Conservation (phyloP, 192 early-diverging fungal species). For the Umbelopsis sp. region DNA sequence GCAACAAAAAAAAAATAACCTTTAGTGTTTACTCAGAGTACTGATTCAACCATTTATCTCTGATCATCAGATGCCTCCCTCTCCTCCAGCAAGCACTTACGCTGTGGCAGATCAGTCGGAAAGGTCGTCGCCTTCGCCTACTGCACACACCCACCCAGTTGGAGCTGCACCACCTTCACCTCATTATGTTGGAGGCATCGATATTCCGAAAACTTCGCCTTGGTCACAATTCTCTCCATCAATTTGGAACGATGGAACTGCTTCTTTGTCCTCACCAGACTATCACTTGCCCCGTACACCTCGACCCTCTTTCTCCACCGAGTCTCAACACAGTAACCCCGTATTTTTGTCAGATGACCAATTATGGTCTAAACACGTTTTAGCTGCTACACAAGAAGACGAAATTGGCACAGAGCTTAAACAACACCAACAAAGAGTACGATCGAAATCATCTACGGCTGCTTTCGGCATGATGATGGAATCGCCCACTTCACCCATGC, state of each 20-base stretch:
- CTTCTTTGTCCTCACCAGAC: conserved; percentile 1
- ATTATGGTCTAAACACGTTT: conserved; percentile 18
- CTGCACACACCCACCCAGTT: conserved; percentile 12
- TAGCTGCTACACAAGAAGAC: conserved; percentile 11
- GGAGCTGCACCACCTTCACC: not conserved
- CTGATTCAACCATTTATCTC: not conserved
- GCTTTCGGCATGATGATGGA: conserved; percentile 15
- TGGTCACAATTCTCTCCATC: conserved; percentile 15
- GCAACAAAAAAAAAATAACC: not conserved
- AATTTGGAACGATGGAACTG: conserved; percentile 3
- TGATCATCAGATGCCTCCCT: conserved; percentile 4
- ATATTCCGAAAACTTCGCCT: conserved; percentile 8
- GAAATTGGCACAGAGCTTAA: not conserved
- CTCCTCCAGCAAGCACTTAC: conserved; percentile 7
- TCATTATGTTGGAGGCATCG: conserved; percentile 10
- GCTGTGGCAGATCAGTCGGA: conserved; percentile 13
- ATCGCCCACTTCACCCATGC: not conserved
- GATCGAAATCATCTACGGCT: conserved; percentile 11
- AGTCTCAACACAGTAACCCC: conserved; percentile 1
- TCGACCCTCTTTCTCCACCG: conserved; percentile 7
- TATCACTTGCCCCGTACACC: conserved; percentile 17
- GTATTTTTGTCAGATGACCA: conserved; percentile 11
- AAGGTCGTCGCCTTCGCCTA: conserved; percentile 6
- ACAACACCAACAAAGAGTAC: not conserved
- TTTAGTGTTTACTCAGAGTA: not conserved